Evolutionary conservation across 768 basidiomycete species (phyloP), one percentile per base, ranked within the genome.

Genomic region (Kwoniella sp.): DNA sequence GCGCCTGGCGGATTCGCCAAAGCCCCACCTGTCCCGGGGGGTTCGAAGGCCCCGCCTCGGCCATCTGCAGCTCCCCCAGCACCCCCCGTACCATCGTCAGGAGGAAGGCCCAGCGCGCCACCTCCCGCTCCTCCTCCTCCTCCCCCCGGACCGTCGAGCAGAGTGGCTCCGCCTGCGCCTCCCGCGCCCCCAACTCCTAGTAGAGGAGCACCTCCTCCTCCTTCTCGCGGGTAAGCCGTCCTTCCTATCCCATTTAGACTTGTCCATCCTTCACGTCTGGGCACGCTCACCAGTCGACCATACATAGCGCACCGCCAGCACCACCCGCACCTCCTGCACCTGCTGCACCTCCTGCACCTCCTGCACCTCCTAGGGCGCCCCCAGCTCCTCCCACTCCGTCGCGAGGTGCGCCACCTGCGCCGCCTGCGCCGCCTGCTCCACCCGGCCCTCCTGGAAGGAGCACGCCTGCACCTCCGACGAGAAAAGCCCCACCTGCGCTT

Each of bases 11-110:
- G n/a, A n/a, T n/a, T 62, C 5, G 61, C 62, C 4, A 61, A 59
- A 60, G 51, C 61, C 15, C 59, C 63, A n/a, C 59, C 67, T 29
- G 56, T 64, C 37, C 63, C 67, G 3, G 56, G 57, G n/a, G 44
- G 76, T 26, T 55, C 77, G 3, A 69, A 76, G 15, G 63, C 72
- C 9, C 75, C 75, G 37, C 64, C 74, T 23, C 53, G 64, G 32
- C 63, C 65, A 12, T 26, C 45, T 12, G 42, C 50, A 14, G 36
- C 59, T 14, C 54, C 58, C 25, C 62, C 67, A 12, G 46, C 60
- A 7, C 60, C 62, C 3, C 50, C 65, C 22, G 59, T 27, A 54
- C 40, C 62, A 52, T 48, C 72, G 5, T 32, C 56, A 42, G 51
- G 42, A 17, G 48, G 52, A 25, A 37, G 54, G 37, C 56, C 59